Evolutionary conservation across 768 basidiomycete species (phyloP).

Genomic region (Hypholoma sublateritium): DNA sequence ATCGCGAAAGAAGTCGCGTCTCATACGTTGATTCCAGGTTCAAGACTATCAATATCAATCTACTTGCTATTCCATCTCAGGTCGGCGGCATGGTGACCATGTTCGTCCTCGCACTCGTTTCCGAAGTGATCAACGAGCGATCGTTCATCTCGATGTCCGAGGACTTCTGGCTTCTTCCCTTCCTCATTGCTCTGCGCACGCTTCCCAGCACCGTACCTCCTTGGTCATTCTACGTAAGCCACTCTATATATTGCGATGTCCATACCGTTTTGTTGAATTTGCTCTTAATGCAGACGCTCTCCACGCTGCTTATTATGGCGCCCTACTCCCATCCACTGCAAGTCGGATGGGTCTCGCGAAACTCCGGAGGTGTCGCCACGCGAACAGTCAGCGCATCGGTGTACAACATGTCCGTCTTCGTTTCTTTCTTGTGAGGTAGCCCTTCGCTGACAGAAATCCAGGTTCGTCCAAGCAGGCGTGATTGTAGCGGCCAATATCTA

Average conservation of each 20-base stretch:
- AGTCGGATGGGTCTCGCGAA: conserved; percentile 61
- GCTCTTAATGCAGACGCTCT: conserved; percentile 1
- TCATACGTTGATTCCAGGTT: conserved; percentile 36
- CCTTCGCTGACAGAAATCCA: background rate
- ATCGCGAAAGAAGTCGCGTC: background rate
- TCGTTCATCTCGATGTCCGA: conserved; percentile 52
- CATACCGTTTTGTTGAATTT: background rate
- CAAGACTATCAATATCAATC: conserved; percentile 57
- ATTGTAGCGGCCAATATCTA: conserved; percentile 60
- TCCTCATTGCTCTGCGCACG: conserved; percentile 54
- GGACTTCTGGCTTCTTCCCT: conserved; percentile 61
- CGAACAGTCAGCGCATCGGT: conserved; percentile 59
- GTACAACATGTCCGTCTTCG: conserved; percentile 48
- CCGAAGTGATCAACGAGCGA: conserved; percentile 55
- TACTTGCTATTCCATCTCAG: conserved; percentile 58
- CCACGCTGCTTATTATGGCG: conserved; percentile 16
- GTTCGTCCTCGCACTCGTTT: conserved; percentile 47
- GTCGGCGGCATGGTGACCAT: conserved; percentile 53
- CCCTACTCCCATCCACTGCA: conserved; percentile 50
- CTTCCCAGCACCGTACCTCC: conserved; percentile 48
- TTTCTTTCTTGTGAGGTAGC: background rate
- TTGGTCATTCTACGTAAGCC: conserved; percentile 52
- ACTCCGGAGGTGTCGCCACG: conserved; percentile 58
- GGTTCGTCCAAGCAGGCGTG: conserved; percentile 27
- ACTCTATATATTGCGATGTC: too few relatives aligned